Evolutionary conservation across 2,329 filamentous ascomycete species (phyloP).

Genomic region (Orbilia javanica): DNA sequence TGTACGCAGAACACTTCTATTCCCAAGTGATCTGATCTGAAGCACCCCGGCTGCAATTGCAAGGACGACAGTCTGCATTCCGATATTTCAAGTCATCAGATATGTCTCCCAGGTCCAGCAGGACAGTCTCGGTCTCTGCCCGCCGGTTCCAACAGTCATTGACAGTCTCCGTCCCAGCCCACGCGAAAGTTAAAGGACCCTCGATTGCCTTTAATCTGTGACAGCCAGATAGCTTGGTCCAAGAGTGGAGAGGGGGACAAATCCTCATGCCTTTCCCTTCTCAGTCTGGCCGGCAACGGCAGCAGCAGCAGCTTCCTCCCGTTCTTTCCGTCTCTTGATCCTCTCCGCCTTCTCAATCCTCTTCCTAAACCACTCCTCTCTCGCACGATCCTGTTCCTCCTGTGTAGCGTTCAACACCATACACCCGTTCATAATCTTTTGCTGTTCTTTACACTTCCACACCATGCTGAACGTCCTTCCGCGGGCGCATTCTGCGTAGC

Average conservation of each 20-base stretch:
- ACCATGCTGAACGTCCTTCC: conserved; percentile 88
- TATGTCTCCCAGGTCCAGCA: no score
- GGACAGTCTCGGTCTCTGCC: no score
- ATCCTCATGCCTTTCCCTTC: conserved; percentile 22
- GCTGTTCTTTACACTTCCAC: conserved; percentile 83
- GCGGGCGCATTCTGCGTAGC: conserved; percentile 89
- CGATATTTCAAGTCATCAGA: no score
- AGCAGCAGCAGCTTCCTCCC: conserved; percentile 35
- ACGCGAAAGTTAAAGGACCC: no score
- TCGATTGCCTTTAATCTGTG: not conserved
- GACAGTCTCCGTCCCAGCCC: no score
- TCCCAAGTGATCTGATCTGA: conserved; percentile 19
- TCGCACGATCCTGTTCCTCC: conserved; percentile 84
- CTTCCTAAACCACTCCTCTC: conserved; percentile 91
- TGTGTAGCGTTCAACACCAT: conserved; percentile 89
- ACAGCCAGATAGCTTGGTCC: no score
- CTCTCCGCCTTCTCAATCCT: conserved; percentile 73
- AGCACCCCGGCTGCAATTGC: not conserved
- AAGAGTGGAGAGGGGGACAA: no score
- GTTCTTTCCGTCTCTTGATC: conserved; percentile 38
- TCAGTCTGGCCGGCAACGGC: conserved; percentile 16
- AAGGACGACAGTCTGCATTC: not conserved
- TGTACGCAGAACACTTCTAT: conserved; percentile 29
- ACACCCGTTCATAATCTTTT: conserved; percentile 90
- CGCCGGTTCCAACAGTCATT: no score